A percentile compares a stretch with the other conserved stretches of the same genome.
phyloP scores from a whole-genome alignment of 2,329 filamentous ascomycete genomes.

The Sordariomycetes sp. region DNA sequence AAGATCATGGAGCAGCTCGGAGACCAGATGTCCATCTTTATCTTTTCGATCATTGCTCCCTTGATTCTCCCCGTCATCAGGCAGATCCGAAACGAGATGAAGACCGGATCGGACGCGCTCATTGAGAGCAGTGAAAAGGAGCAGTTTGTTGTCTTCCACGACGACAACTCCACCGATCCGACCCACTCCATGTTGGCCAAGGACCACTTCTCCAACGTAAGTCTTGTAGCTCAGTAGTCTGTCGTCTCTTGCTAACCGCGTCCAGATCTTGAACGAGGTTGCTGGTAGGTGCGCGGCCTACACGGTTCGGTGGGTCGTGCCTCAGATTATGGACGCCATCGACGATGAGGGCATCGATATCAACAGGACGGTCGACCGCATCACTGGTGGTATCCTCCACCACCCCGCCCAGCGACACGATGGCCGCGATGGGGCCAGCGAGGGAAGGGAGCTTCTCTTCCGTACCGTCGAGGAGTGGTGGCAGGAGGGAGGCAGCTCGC shows the following conservation, averaged over 20 bases:
- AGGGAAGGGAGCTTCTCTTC: conserved; percentile 70
- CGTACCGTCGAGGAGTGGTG: conserved; percentile 75
- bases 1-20: conserved; percentile 77
- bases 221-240: conserved; percentile 9
- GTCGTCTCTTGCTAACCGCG: background rate
- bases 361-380: conserved; percentile 56
- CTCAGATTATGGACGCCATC: conserved; percentile 79
- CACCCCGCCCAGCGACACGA: conserved; percentile 67
- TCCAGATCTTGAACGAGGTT: conserved; percentile 66
- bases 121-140: conserved; percentile 74
- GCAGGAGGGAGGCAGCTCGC: conserved; percentile 47
- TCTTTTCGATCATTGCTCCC: conserved; percentile 83
- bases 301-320: conserved; percentile 74
- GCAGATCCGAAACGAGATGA: conserved; percentile 78
- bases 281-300: conserved; percentile 72
- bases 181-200: conserved; percentile 95
- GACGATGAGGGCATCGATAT: conserved; percentile 64
- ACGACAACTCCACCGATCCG: conserved; percentile 65
- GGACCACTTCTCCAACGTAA: conserved; percentile 80
- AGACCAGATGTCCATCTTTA: conserved; percentile 77
- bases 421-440: conserved; percentile 55
- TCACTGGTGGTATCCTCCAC: conserved; percentile 74
- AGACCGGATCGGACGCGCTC: conserved; percentile 74
- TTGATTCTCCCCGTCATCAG: conserved; percentile 75
- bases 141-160: conserved; percentile 76